Base-by-base conservation (phyloP, 2,329 filamentous ascomycete genomes). In the Metarhizium humberi region DNA sequence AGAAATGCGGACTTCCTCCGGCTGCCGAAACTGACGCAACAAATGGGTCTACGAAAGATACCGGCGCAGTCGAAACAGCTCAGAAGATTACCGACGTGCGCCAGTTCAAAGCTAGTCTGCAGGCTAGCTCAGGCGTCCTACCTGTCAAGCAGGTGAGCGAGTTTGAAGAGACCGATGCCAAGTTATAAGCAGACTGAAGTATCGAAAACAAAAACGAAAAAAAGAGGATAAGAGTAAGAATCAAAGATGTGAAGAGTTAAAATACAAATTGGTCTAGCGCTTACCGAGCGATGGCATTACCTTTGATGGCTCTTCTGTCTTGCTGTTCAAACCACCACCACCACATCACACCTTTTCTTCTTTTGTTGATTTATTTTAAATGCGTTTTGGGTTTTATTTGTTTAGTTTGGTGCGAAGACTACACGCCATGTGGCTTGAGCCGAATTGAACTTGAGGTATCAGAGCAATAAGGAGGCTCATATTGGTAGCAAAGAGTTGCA, bases 111-210 rank as follows among this genome's bases (percentile, higher is more conserved):
- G 84, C 88, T 0, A 77, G 82, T 14, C 76, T 96, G 63, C 75
- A 81, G 57, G 80, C 90, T 32, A 94, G 85, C 59, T 78, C 80
- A 25, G 92, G 89, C 1, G 83, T 91, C 2, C 78, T 78, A 58
- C 82, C 92, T 0, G 81, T 88, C 34, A 85, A 81, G 65, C 87
- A 94, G 61, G 70, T 97, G 55, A 86, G 79, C 58, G 88, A 91
- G 65, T 97, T 92, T 70, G 88, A 96, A 68, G 92, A 96, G 57
- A 76, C 86, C 57, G 90, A 89, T 59, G 74, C 88, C 14, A 96
- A 96, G 75, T 78, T 96, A 56, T 92, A 56, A 59, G 32, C 45
- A n/a, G 18, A 20, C 40, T 16, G 40, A 43, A 14, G 11, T 43
- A 6, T 3, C 40, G 5, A 13, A 13, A 8, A 36, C 14, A 40